Evolutionary conservation across 2,329 filamentous ascomycete species (phyloP).

Genomic region (Purpureocillium lavendulum): DNA sequence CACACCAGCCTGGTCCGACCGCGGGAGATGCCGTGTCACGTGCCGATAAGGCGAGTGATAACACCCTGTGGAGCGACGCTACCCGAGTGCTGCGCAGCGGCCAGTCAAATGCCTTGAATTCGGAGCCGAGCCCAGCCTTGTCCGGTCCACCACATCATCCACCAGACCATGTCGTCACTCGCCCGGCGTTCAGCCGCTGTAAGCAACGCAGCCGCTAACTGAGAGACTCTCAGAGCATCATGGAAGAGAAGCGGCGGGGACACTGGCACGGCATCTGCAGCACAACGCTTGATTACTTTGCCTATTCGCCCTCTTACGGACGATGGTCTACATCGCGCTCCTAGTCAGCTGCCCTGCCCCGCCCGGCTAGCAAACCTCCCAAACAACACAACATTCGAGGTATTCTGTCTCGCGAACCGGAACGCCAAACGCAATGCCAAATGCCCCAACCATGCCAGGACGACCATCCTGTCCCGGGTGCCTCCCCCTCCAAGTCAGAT

Average conservation of each 20-base stretch:
- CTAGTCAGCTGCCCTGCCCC: no score
- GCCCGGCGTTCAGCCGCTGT: not conserved
- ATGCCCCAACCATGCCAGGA: no score
- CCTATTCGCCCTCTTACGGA: no score
- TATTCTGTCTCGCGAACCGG: not conserved
- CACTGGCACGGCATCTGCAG: no score
- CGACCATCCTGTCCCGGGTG: no score
- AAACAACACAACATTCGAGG: not conserved
- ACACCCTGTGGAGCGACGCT: not conserved
- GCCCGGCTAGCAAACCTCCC: not conserved
- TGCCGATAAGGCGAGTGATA: constrained; percentile 20
- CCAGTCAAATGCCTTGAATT: constrained; percentile 2
- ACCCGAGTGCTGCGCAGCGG: not conserved
- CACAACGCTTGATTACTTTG: no score
- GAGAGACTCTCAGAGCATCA: no score
- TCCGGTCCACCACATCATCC: not conserved
- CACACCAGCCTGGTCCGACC: constrained; percentile 12
- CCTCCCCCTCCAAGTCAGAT: no score
- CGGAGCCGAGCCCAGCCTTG: not conserved
- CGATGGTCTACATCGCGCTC: no score
- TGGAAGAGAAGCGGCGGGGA: no score
- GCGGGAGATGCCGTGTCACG: constrained; percentile 24
- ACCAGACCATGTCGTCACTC: not conserved
- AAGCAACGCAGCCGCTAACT: not conserved
- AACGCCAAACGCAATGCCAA: constrained; percentile 1